Evolutionary conservation across 1,284 basidiomycete genomes (phyloP).

Genomic region (Puccinia coronata): DNA sequence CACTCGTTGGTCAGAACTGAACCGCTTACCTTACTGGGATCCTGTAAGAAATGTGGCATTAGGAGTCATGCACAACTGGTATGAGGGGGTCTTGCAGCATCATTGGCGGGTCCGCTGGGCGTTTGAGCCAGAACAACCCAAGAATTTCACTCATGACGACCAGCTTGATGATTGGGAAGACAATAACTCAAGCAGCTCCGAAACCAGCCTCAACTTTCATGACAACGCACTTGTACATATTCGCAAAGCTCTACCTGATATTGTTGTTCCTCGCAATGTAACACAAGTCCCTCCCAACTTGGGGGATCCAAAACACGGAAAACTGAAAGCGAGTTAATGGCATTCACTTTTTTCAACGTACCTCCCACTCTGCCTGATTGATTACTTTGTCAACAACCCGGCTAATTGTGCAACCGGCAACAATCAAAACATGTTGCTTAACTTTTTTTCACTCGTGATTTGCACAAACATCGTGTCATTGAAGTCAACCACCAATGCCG

Average conservation of each 20-base stretch:
- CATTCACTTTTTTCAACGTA: slow-evolving; percentile 49
- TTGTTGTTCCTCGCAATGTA: slow-evolving; percentile 46
- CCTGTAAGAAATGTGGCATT: slow-evolving; percentile 10
- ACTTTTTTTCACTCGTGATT: background rate
- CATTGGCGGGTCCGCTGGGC: slow-evolving; percentile 15
- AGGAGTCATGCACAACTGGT: slow-evolving; percentile 34
- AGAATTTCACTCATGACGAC: background rate
- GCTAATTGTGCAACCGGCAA: background rate
- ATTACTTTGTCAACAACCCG: background rate
- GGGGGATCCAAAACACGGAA: slow-evolving; percentile 49
- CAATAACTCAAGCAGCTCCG: background rate
- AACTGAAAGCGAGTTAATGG: slow-evolving; percentile 50
- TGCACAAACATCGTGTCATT: background rate
- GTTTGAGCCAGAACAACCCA: background rate
- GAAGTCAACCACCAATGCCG: background rate
- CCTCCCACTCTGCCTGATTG: slow-evolving; percentile 44
- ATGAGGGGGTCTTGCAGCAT: slow-evolving; percentile 17
- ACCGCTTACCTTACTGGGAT: slow-evolving; percentile 16
- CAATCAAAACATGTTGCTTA: background rate
- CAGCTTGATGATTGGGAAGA: background rate
- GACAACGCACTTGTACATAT: background rate
- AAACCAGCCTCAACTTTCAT: background rate
- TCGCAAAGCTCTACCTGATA: slow-evolving; percentile 6
- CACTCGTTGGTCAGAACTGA: background rate
- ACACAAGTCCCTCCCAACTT: slow-evolving; percentile 42